phyloP scores from a whole-genome alignment of 176 grass and related monocot genomes.

The Eremochloa ophiuroides region DNA sequence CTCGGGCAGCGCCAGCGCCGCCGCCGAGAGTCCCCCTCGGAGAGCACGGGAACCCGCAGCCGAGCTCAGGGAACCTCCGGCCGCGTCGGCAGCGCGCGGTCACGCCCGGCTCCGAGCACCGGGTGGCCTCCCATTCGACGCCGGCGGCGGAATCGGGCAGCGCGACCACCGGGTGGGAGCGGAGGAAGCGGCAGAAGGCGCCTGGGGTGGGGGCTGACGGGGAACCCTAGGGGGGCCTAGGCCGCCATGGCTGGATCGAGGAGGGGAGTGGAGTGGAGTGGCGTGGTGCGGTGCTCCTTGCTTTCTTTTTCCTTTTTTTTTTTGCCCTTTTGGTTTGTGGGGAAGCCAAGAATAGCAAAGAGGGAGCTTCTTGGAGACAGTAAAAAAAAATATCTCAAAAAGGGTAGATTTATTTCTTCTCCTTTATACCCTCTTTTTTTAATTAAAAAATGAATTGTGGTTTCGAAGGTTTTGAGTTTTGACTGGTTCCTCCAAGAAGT shows the following conservation, averaged over 20 bases:
- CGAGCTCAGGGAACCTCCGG: constrained; percentile 4
- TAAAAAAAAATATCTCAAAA: constrained; percentile 19
- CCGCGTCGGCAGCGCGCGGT: background rate
- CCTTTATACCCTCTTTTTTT: background rate
- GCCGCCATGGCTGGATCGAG: constrained; percentile 53
- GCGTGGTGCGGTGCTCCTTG: constrained; percentile 12
- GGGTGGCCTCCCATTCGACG: constrained; percentile 11
- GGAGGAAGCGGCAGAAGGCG: background rate
- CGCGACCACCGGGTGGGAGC: constrained; percentile 6
- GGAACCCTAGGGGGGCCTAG: constrained; percentile 38
- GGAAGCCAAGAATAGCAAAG: background rate
- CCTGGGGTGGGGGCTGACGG: background rate
- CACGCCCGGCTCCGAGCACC: background rate
- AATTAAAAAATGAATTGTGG: background rate
- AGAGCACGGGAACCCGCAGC: background rate
- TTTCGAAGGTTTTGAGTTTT: background rate
- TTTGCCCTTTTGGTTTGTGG: background rate
- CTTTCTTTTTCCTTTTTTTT: background rate
- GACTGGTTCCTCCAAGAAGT: background rate
- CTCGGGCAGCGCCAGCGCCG: background rate
- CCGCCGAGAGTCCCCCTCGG: background rate
- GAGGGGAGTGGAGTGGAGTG: constrained; percentile 15
- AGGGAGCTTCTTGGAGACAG: background rate
- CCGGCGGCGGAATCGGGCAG: constrained; percentile 11
- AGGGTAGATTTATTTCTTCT: constrained; percentile 1